A percentile compares a stretch with the other conserved stretches of the same genome.
Evolutionary conservation across 345 rosid species (phyloP).

Genomic region (Dimocarpus longan): DNA sequence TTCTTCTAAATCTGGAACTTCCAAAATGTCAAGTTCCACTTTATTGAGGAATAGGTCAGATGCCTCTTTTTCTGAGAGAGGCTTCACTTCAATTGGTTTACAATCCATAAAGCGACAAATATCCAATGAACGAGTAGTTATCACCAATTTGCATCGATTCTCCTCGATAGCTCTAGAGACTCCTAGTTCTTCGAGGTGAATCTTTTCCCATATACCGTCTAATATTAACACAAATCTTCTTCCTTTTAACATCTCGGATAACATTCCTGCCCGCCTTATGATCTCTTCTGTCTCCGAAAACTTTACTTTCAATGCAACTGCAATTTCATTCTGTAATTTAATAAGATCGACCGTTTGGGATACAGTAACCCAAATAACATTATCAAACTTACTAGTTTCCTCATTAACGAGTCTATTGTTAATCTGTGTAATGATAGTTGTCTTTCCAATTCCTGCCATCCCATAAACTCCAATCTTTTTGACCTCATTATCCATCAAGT

Average conservation of each 20-base stretch:
- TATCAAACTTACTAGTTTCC: not conserved
- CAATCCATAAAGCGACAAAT: constrained; percentile 13
- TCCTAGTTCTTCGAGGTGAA: constrained; percentile 14
- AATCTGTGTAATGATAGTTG: constrained; percentile 3
- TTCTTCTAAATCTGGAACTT: not conserved
- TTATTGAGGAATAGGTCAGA: constrained; percentile 5
- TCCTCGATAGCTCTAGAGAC: not conserved
- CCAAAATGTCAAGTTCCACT: not conserved
- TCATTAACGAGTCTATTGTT: constrained; percentile 9
- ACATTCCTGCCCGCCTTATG: not conserved
- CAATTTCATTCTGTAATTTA: constrained; percentile 14
- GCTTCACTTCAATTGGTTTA: not conserved
- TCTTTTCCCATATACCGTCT: constrained; percentile 3
- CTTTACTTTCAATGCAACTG: not conserved
- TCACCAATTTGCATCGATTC: constrained; percentile 15
- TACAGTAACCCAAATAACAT: constrained; percentile 15
- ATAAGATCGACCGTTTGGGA: not conserved
- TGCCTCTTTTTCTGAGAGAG: constrained; percentile 19
- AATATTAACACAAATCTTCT: constrained; percentile 7
- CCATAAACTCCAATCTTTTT: constrained; percentile 32
- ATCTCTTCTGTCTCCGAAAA: constrained; percentile 6
- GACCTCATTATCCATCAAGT: constrained; percentile 4
- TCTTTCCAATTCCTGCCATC: constrained; percentile 26
- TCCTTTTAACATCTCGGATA: not conserved
- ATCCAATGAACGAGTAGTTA: constrained; percentile 18